Conservation (phyloP, 2,329 filamentous ascomycete genomes). For the Madurella fahalii region DNA sequence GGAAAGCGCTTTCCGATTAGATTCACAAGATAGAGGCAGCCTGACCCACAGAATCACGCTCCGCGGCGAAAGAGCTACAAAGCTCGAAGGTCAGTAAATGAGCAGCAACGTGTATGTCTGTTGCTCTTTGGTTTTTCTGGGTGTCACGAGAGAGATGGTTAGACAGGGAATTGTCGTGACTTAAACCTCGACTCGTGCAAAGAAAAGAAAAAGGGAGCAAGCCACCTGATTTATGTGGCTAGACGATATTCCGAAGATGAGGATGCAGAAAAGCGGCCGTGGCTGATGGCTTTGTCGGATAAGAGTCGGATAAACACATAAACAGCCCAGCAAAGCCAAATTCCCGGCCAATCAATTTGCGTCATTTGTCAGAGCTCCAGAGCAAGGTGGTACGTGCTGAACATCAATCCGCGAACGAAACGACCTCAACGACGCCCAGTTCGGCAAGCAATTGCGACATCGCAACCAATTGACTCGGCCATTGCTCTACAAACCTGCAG, state of each 20-base stretch:
- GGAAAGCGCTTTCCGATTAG: background rate
- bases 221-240: too few species aligned
- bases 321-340: conserved; percentile 4
- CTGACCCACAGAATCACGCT: too few species aligned
- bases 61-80: too few species aligned
- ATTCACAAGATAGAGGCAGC: background rate
- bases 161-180: too few species aligned
- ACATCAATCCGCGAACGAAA: conserved; percentile 4
- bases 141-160: too few species aligned
- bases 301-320: conserved; percentile 14
- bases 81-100: too few species aligned
- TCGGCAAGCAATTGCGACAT: conserved; percentile 12
- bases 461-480: conserved; percentile 21
- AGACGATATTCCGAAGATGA: too few species aligned
- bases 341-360: conserved; percentile 16
- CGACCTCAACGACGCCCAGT: conserved; percentile 21
- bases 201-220: too few species aligned
- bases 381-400: conserved; percentile 15
- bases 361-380: conserved; percentile 18
- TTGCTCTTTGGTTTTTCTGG: too few species aligned
- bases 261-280: too few species aligned
- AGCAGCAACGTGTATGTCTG: too few species aligned
- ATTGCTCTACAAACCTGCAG: conserved; percentile 30
- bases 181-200: too few species aligned
- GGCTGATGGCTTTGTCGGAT: background rate